Evolutionary conservation across 305 asterid species (phyloP).

Genomic region (Ruellia speciosa): DNA sequence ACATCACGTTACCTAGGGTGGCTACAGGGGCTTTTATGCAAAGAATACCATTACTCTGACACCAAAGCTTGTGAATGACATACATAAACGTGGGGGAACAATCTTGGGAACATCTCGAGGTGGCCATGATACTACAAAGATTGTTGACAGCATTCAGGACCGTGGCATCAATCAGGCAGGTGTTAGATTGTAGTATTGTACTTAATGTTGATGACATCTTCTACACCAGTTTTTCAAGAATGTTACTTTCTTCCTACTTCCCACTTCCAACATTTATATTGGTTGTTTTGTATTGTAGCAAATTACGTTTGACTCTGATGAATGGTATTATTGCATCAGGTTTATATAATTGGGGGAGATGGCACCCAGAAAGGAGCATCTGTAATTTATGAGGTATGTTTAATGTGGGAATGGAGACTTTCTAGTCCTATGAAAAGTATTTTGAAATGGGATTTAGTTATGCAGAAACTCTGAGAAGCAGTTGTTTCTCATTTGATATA

Average conservation of each 20-base stretch:
- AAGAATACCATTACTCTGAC: slow-evolving; percentile 71
- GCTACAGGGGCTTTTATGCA: slow-evolving; percentile 81
- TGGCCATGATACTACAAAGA: slow-evolving; percentile 86
- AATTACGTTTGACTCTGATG: slow-evolving; percentile 30
- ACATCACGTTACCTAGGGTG: slow-evolving; percentile 40
- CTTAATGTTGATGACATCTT: slow-evolving; percentile 8
- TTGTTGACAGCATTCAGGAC: slow-evolving; percentile 96
- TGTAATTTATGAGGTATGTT: slow-evolving; percentile 69
- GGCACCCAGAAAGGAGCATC: slow-evolving; percentile 93
- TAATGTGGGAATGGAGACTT: slow-evolving; percentile 15
- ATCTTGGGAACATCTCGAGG: slow-evolving; percentile 96
- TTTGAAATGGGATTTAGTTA: background rate
- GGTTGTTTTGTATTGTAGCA: slow-evolving; percentile 20
- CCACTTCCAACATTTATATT: slow-evolving; percentile 2
- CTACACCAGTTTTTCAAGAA: slow-evolving; percentile 16
- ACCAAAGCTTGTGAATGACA: slow-evolving; percentile 76
- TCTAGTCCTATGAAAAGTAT: background rate
- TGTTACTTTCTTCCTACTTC: slow-evolving; percentile 5
- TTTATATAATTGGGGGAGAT: slow-evolving; percentile 93
- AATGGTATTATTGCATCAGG: slow-evolving; percentile 48
- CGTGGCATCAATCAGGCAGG: slow-evolving; percentile 95
- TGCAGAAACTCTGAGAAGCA: background rate
- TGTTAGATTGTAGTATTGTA: slow-evolving; percentile 14
- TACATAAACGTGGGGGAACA: slow-evolving; percentile 98
- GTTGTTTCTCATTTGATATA: background rate